Evolutionary conservation across 768 basidiomycete species (phyloP).

Genomic region (Suillus decipiens): DNA sequence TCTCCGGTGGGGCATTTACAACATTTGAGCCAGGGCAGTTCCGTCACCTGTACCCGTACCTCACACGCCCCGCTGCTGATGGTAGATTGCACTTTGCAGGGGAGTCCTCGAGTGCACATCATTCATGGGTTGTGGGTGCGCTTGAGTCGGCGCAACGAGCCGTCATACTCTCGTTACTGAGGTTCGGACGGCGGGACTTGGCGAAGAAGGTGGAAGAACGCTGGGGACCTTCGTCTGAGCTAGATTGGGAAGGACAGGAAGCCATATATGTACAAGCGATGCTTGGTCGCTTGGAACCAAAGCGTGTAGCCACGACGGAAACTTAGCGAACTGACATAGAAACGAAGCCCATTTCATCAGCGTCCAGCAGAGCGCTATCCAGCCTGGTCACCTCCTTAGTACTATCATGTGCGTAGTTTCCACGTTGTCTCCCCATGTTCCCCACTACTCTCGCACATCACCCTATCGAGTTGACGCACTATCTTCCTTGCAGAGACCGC

Average conservation of each 20-base stretch:
- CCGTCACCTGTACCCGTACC: constrained; percentile 4
- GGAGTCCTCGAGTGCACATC: constrained; percentile 2
- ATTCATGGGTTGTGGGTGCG: constrained; percentile 4
- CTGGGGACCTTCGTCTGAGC: constrained; percentile 2
- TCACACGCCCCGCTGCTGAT: neutral
- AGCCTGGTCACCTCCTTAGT: too few relatives aligned
- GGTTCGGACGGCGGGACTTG: constrained; percentile 2
- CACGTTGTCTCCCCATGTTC: too few relatives aligned
- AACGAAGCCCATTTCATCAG: too few relatives aligned
- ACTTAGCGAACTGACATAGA: neutral
- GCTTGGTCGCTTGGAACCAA: neutral
- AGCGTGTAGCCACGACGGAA: neutral
- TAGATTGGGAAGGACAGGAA: constrained; percentile 6
- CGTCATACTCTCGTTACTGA: constrained; percentile 5
- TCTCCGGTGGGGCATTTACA: neutral
- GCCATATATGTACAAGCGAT: neutral
- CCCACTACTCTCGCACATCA: too few relatives aligned
- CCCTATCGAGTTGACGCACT: too few relatives aligned
- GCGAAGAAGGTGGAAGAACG: constrained; percentile 6
- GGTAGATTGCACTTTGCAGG: constrained; percentile 4
- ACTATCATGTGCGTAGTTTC: too few relatives aligned
- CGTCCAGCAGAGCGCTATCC: too few relatives aligned
- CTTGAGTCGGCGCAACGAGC: constrained; percentile 5
- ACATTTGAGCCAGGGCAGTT: neutral
- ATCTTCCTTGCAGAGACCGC: too few relatives aligned